Conservation (phyloP, 805 yeast genomes). For the Hanseniaspora vineae region DNA sequence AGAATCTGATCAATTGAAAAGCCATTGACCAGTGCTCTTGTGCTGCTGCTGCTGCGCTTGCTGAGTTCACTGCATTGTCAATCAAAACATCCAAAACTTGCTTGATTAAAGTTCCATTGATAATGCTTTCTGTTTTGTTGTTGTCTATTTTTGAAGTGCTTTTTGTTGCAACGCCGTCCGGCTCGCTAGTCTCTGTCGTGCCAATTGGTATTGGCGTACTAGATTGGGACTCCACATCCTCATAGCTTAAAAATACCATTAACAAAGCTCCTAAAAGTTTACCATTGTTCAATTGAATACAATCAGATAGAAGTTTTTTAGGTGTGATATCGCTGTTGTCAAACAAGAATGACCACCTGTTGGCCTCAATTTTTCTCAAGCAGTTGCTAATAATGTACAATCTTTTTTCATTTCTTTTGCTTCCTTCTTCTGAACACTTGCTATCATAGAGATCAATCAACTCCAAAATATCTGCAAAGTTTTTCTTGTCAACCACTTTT, state of each 20-base stretch:
- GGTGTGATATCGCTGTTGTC: slow-evolving; percentile 18
- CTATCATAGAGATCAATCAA: slow-evolving; percentile 14
- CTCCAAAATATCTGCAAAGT: slow-evolving; percentile 11
- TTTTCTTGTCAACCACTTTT: slow-evolving; percentile 12
- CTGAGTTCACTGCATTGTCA: slow-evolving; percentile 16
- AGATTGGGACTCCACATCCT: slow-evolving; percentile 6
- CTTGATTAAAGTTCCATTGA: slow-evolving; percentile 19
- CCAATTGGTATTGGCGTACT: not conserved
- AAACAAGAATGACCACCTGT: slow-evolving; percentile 18
- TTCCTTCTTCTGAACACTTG: not conserved
- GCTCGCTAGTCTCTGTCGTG: too few relatives aligned
- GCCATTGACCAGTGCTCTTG: slow-evolving; percentile 25
- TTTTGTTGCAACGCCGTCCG: not conserved
- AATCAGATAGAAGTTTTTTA: slow-evolving; percentile 17
- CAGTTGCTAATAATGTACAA: slow-evolving; percentile 24
- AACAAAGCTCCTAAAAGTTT: slow-evolving; percentile 19
- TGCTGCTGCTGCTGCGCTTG: slow-evolving; percentile 14
- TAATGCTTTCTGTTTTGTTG: not conserved
- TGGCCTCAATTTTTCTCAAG: slow-evolving; percentile 20
- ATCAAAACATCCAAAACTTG: slow-evolving; percentile 19
- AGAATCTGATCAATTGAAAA: slow-evolving; percentile 19
- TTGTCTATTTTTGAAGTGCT: not conserved
- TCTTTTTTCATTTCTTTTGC: slow-evolving; percentile 1
- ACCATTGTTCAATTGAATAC: slow-evolving; percentile 21
- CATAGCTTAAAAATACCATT: slow-evolving; percentile 22